phyloP scores from a whole-genome alignment of 176 grass and related monocot species.

The maize (Zea mays) region Zm-B73-REFERENCE-NAM-5.0 NC_050103.1:81886501-81887000 shows the following conservation, averaged over 20 bases:
- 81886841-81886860: conserved; percentile 88
- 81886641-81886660: conserved; percentile 23
- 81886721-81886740: conserved; percentile 9
- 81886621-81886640: background rate
- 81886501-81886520: background rate
- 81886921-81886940: background rate
- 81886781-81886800: background rate
- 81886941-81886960: background rate
- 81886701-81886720: conserved; percentile 38
- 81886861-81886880: conserved; percentile 79
- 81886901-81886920: background rate
- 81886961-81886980: no score
- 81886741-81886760: background rate
- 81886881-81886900: conserved; percentile 55
- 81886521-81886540: conserved; percentile 36
- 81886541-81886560: conserved; percentile 35
- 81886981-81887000: conserved; percentile 40
- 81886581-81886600: conserved; percentile 35
- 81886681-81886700: conserved; percentile 34
- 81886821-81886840: conserved; percentile 72
- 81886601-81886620: background rate
- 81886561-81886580: background rate
- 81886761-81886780: background rate
- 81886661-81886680: background rate
- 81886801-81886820: conserved; percentile 62